phyloP scores from a whole-genome alignment of 2,329 filamentous ascomycete species.

The Geosmithia morbida region DNA sequence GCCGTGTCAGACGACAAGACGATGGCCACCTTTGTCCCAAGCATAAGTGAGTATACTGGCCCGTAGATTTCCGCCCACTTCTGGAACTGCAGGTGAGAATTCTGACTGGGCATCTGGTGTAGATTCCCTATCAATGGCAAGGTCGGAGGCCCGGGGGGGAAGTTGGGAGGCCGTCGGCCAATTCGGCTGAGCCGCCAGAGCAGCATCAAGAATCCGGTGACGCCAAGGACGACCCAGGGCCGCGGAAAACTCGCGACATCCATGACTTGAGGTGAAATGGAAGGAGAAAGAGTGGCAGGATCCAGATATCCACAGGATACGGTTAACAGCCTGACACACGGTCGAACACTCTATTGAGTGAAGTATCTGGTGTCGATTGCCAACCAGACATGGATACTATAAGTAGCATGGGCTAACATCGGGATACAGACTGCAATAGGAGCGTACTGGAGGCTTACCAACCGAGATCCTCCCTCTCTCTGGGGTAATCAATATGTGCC shows the following conservation, averaged over 20 bases:
- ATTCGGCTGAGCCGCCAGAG: neutral
- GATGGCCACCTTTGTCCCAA: conserved; percentile 30
- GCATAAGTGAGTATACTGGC: conserved; percentile 33
- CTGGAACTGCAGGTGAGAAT: conserved; percentile 29
- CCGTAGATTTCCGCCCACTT: conserved; percentile 10
- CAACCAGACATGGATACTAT: too few species aligned
- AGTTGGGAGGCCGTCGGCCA: conserved; percentile 5
- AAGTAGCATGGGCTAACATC: too few species aligned
- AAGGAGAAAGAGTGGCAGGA: too few species aligned
- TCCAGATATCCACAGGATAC: too few species aligned
- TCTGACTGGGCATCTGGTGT: conserved; percentile 27
- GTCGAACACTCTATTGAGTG: too few species aligned
- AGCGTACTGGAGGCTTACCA: too few species aligned
- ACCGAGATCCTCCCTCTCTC: too few species aligned
- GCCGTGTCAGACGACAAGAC: conserved; percentile 28
- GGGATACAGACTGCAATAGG: too few species aligned
- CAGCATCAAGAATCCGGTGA: neutral
- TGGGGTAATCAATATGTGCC: too few species aligned
- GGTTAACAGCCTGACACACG: too few species aligned
- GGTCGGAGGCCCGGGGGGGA: conserved; percentile 34
- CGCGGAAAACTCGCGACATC: neutral
- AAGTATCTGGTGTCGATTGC: too few species aligned
- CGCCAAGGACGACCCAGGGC: neutral
- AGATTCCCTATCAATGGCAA: conserved; percentile 36
- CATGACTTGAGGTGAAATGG: neutral